Evolutionary conservation across 768 basidiomycete genomes (phyloP).

Genomic region (Termitomyces sp.): DNA sequence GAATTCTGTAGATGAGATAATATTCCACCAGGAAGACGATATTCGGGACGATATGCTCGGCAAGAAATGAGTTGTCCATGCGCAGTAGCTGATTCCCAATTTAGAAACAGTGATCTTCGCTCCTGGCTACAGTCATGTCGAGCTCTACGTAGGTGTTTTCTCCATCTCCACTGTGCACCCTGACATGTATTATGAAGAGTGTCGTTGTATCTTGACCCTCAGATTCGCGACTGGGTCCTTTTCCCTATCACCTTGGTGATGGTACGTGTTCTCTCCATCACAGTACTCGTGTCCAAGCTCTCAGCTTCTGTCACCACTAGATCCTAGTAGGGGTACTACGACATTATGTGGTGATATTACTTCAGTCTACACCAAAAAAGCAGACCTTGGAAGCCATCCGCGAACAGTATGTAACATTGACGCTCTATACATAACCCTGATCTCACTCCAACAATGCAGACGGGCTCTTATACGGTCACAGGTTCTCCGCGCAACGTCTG

Average conservation of each 20-base stretch:
- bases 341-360: slow-evolving; percentile 86
- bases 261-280: slow-evolving; percentile 45
- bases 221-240: slow-evolving; percentile 92
- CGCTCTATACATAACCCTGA: slow-evolving; percentile 2
- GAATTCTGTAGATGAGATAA: slow-evolving; percentile 6
- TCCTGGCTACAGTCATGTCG: slow-evolving; percentile 31
- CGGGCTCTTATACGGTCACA: slow-evolving; percentile 80
- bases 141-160: slow-evolving; percentile 37
- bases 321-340: slow-evolving; percentile 90
- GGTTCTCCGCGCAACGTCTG: slow-evolving; percentile 77
- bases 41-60: slow-evolving; percentile 14
- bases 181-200: slow-evolving; percentile 28
- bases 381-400: slow-evolving; percentile 73
- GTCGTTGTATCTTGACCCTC: slow-evolving; percentile 82
- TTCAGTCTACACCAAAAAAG: slow-evolving; percentile 84
- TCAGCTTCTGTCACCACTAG: slow-evolving; percentile 34
- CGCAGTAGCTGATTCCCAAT: neutral
- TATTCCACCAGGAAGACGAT: slow-evolving; percentile 30
- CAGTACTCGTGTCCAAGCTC: neutral
- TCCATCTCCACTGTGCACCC: neutral
- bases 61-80: neutral
- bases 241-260: slow-evolving; percentile 98
- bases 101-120: neutral
- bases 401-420: slow-evolving; percentile 73
- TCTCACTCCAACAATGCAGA: slow-evolving; percentile 31